Evolutionary conservation across 345 rosid species (phyloP).

Genomic region (Hypericum androsaemum): DNA sequence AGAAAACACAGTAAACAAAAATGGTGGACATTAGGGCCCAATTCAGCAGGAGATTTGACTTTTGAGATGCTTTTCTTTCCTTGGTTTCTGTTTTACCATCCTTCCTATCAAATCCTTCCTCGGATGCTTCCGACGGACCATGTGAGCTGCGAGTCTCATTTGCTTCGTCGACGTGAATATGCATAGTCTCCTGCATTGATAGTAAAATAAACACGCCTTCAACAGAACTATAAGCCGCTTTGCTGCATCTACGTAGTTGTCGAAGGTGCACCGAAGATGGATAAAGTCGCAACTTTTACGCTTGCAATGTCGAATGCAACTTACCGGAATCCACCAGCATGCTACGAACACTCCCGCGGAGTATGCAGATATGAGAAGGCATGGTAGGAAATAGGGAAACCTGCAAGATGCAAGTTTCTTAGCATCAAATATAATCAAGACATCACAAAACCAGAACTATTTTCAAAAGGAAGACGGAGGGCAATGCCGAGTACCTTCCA

Average conservation of each 20-base stretch:
- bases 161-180: conserved; percentile 23
- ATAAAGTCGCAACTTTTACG: background rate
- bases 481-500: conserved; percentile 19
- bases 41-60: conserved; percentile 36
- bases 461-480: background rate
- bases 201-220: background rate
- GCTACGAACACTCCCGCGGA: conserved; percentile 24
- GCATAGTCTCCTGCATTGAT: conserved; percentile 41
- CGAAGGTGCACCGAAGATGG: too few relatives aligned
- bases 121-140: conserved; percentile 16
- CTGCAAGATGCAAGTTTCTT: conserved; percentile 14
- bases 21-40: conserved; percentile 52
- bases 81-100: conserved; percentile 9
- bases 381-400: conserved; percentile 36
- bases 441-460: background rate
- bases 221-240: too few relatives aligned
- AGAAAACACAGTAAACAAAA: conserved; percentile 49
- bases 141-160: conserved; percentile 10
- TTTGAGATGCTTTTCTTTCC: conserved; percentile 13
- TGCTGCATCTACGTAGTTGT: too few relatives aligned
- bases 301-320: conserved; percentile 4
- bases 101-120: conserved; percentile 17
- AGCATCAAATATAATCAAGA: background rate
- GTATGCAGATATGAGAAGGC: conserved; percentile 30
- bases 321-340: conserved; percentile 36